Evolutionary conservation across 352 stramenopile genomes (phyloP).

Genomic region (Elongisporangium anandrum): DNA sequence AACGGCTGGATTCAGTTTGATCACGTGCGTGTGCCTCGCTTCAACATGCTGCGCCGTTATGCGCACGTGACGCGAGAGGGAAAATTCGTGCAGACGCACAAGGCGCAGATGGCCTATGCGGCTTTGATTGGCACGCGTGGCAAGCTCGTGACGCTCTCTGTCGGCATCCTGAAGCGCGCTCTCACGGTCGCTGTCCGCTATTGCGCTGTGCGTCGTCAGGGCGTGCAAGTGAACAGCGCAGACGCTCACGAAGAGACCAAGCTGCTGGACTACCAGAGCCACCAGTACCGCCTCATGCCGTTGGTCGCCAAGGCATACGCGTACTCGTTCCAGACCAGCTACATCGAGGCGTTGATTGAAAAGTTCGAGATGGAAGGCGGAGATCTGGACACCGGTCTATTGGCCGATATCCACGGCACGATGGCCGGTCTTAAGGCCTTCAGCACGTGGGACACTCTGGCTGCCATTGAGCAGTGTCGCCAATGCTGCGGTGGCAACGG

Average conservation of each 20-base stretch:
- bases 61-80: slow-evolving; percentile 61
- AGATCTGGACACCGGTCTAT: slow-evolving; percentile 56
- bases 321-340: slow-evolving; percentile 90
- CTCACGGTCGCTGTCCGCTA: slow-evolving; percentile 93
- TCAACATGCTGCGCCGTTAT: slow-evolving; percentile 75
- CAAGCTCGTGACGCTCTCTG: slow-evolving; percentile 66
- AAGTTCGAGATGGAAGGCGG: slow-evolving; percentile 78
- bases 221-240: slow-evolving; percentile 46
- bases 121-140: slow-evolving; percentile 74
- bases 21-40: slow-evolving; percentile 62
- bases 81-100: slow-evolving; percentile 58
- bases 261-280: slow-evolving; percentile 93
- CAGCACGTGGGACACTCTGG: slow-evolving; percentile 83
- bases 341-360: slow-evolving; percentile 76
- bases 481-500: slow-evolving; percentile 95
- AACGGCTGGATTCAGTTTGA: slow-evolving; percentile 80
- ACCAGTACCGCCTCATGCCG: slow-evolving; percentile 93
- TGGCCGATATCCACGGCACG: slow-evolving; percentile 93
- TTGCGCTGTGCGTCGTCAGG: slow-evolving; percentile 89
- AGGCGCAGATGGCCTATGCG: slow-evolving; percentile 64
- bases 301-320: slow-evolving; percentile 88
- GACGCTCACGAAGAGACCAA: slow-evolving; percentile 71
- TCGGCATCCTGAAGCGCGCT: slow-evolving; percentile 86
- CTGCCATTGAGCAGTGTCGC: slow-evolving; percentile 92
- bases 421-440: slow-evolving; percentile 95